Evolutionary conservation across 345 rosid species (phyloP).

Genomic region (Syzygium oleosum): DNA sequence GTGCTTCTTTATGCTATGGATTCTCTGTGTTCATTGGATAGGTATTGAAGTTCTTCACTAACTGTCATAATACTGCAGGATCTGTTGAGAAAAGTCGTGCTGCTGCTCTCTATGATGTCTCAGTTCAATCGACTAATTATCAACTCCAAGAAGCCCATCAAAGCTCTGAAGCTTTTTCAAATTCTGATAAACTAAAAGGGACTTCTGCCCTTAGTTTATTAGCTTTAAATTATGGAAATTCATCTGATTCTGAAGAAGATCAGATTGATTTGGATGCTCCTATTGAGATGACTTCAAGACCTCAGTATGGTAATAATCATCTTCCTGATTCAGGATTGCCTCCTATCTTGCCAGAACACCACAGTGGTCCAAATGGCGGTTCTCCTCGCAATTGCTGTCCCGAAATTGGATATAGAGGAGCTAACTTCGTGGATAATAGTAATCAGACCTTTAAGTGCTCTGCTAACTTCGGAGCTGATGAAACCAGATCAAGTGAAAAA

Average conservation of each 20-base stretch:
- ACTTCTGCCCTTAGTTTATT: slow-evolving; percentile 68
- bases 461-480: slow-evolving; percentile 20
- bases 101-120: slow-evolving; percentile 29
- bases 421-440: slow-evolving; percentile 12
- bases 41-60: neutral
- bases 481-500: slow-evolving; percentile 13
- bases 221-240: slow-evolving; percentile 76
- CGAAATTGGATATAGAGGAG: slow-evolving; percentile 16
- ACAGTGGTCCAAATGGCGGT: slow-evolving; percentile 11
- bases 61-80: slow-evolving; percentile 24
- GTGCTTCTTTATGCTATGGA: neutral
- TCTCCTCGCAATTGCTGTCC: slow-evolving; percentile 17
- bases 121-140: slow-evolving; percentile 32
- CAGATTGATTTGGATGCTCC: slow-evolving; percentile 1
- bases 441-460: slow-evolving; percentile 16
- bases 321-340: neutral
- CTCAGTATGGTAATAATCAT: neutral
- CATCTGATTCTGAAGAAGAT: slow-evolving; percentile 91
- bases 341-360: neutral
- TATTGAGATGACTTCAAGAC: neutral
- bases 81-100: slow-evolving; percentile 16
- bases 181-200: slow-evolving; percentile 14
- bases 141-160: slow-evolving; percentile 19
- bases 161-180: slow-evolving; percentile 21
- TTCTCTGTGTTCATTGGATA: neutral